These are phyloP conservation scores for Strobilomyces echinocephalus DNA, from an alignment of 768 basidiomycete genomes.

Conservation along the genomic window DNA sequence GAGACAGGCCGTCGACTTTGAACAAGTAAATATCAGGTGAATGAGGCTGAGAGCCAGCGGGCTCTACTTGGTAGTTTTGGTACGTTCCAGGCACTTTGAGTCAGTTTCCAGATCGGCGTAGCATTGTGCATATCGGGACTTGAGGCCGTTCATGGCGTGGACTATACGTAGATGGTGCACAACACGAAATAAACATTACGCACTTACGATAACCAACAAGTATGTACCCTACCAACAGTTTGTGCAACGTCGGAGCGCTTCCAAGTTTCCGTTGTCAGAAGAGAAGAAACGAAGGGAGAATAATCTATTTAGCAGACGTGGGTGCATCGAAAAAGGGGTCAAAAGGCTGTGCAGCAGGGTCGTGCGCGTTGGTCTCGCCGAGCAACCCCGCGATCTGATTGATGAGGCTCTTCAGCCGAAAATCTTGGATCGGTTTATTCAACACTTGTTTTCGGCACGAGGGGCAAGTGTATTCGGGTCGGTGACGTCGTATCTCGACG, in stretches of 20 bases:
- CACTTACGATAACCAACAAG: no score
- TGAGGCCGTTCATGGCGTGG: no score
- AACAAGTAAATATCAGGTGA: no score
- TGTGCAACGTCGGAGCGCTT: not conserved
- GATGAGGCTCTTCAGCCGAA: slow-evolving; percentile 54
- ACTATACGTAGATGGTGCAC: no score
- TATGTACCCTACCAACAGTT: no score
- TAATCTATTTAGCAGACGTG: not conserved
- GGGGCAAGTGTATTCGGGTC: slow-evolving; percentile 63
- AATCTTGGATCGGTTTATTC: slow-evolving; percentile 54
- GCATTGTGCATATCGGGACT: no score
- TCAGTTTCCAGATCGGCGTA: no score
- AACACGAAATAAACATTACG: no score
- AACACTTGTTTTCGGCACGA: slow-evolving; percentile 52
- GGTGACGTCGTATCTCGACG: slow-evolving; percentile 22
- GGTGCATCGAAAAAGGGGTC: slow-evolving; percentile 41
- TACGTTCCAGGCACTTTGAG: no score
- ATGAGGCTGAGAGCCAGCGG: no score
- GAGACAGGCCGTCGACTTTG: no score
- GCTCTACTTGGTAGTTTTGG: no score
- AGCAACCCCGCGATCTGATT: slow-evolving; percentile 43
- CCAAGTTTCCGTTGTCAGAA: not conserved
- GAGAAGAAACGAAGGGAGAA: not conserved
- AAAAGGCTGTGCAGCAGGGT: slow-evolving; percentile 31
- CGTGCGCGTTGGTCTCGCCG: slow-evolving; percentile 43